phyloP scores from a whole-genome alignment of 768 basidiomycete species.

The Kwoniella sp. region DNA sequence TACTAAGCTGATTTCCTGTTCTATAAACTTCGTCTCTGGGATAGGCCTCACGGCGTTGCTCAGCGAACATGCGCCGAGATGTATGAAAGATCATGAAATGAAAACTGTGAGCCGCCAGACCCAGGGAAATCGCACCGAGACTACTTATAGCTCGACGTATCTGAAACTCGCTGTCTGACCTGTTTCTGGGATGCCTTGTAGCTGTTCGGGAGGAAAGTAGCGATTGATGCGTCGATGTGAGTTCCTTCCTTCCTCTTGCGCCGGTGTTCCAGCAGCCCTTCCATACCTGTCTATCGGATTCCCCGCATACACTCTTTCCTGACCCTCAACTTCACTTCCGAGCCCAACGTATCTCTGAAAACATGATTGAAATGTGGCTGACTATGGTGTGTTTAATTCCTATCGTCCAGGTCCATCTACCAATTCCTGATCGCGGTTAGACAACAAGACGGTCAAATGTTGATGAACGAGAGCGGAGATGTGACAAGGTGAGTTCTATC shows the following conservation, averaged over 20 bases:
- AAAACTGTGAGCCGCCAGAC: constrained; percentile 72
- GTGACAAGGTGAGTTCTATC: constrained; percentile 74
- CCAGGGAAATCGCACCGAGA: too few relatives aligned
- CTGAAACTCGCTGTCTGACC: too few relatives aligned
- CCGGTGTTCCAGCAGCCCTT: too few relatives aligned
- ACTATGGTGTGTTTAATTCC: too few relatives aligned
- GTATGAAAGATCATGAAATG: constrained; percentile 85
- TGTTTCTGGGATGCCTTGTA: constrained; percentile 1
- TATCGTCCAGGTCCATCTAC: constrained; percentile 51
- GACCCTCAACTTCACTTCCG: too few relatives aligned
- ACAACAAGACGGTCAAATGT: constrained; percentile 91
- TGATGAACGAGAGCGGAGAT: constrained; percentile 96
- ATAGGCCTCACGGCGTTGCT: constrained; percentile 80
- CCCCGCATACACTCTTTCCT: too few relatives aligned
- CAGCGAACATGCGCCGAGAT: constrained; percentile 82
- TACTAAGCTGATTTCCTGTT: neutral
- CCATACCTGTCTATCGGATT: too few relatives aligned
- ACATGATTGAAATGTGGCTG: too few relatives aligned
- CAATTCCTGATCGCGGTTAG: constrained; percentile 98
- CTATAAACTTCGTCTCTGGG: too few relatives aligned
- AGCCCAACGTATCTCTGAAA: too few relatives aligned
- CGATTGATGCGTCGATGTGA: constrained; percentile 77
- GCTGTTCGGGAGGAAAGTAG: constrained; percentile 96
- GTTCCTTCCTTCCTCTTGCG: constrained; percentile 31
- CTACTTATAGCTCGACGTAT: too few relatives aligned